Evolutionary conservation across 129 eudicot genomes (phyloP).

Genomic region (Deinandra increscens): DNA sequence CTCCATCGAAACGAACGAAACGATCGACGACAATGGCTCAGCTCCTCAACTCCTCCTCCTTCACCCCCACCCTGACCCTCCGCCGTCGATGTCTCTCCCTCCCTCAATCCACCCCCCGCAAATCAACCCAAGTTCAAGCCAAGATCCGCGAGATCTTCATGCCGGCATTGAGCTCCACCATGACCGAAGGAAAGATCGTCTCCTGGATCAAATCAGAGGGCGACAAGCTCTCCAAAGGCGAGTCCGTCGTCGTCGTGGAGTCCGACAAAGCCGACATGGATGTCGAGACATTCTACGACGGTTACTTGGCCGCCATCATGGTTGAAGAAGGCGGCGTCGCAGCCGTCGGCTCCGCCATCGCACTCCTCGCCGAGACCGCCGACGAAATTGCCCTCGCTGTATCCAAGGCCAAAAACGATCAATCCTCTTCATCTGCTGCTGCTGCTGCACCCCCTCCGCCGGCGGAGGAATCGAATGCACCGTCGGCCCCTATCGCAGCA

Average conservation of each 20-base stretch:
- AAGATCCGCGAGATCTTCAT: constrained; percentile 95
- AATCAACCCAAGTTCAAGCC: constrained; percentile 41
- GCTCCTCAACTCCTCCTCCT: constrained; percentile 74
- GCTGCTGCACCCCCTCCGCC: neutral
- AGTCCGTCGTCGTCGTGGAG: constrained; percentile 88
- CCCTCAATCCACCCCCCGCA: constrained; percentile 19
- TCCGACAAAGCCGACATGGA: constrained; percentile 99
- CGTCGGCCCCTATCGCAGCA: constrained; percentile 8
- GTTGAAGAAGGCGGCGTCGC: constrained; percentile 89
- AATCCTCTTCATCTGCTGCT: constrained; percentile 2
- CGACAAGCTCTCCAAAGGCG: constrained; percentile 84
- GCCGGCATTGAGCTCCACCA: constrained; percentile 95
- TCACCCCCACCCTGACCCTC: constrained; percentile 48
- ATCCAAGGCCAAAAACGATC: constrained; percentile 40
- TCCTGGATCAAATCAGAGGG: constrained; percentile 95
- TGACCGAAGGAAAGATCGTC: constrained; percentile 97
- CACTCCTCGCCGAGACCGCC: constrained; percentile 73
- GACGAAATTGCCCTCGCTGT: constrained; percentile 76
- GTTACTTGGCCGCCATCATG: constrained; percentile 80
- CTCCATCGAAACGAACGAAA: constrained; percentile 45
- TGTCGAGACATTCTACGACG: constrained; percentile 94
- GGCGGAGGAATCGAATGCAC: too few relatives aligned
- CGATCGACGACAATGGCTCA: constrained; percentile 57
- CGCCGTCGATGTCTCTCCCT: constrained; percentile 32
- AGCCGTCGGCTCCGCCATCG: constrained; percentile 90